Conservation (phyloP, 352 stramenopile species). For the Peronospora farinosa region DNA sequence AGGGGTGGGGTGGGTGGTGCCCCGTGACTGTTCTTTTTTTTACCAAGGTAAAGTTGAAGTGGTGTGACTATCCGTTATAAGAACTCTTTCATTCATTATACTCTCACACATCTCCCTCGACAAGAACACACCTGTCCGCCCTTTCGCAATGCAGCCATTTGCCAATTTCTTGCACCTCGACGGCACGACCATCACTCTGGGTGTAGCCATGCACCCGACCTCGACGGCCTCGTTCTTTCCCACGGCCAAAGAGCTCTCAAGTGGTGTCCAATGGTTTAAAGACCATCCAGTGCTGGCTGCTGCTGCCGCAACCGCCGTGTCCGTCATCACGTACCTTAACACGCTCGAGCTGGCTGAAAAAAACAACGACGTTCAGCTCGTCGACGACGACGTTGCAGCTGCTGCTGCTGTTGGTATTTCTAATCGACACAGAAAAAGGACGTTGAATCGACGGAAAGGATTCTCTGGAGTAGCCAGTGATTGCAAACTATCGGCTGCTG, state of each 20-base stretch:
- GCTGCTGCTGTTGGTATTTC: not conserved
- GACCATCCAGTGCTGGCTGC: slow-evolving; percentile 78
- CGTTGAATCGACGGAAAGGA: slow-evolving; percentile 15
- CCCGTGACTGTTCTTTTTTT: not conserved
- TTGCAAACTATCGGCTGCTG: slow-evolving; percentile 47
- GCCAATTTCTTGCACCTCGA: slow-evolving; percentile 5
- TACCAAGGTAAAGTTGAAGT: too few relatives aligned
- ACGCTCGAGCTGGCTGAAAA: slow-evolving; percentile 30
- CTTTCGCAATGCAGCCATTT: slow-evolving; percentile 11
- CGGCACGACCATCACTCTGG: slow-evolving; percentile 17
- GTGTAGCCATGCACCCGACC: slow-evolving; percentile 25
- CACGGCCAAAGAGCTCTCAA: slow-evolving; percentile 77
- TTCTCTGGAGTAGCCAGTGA: slow-evolving; percentile 21
- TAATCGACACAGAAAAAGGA: not conserved
- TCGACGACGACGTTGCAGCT: slow-evolving; percentile 1
- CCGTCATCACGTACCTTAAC: slow-evolving; percentile 79
- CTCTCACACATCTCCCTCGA: slow-evolving; percentile 13
- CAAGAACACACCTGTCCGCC: slow-evolving; percentile 11
- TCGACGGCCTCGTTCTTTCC: slow-evolving; percentile 73
- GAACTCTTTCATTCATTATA: slow-evolving; percentile 6
- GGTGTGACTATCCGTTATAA: too few relatives aligned
- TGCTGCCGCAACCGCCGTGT: slow-evolving; percentile 72
- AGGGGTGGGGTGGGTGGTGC: not conserved
- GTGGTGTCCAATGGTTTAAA: slow-evolving; percentile 79
- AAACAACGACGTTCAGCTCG: slow-evolving; percentile 1